Evolutionary conservation across 345 rosid species (phyloP).

Genomic region (Eutrema yunnanense): DNA sequence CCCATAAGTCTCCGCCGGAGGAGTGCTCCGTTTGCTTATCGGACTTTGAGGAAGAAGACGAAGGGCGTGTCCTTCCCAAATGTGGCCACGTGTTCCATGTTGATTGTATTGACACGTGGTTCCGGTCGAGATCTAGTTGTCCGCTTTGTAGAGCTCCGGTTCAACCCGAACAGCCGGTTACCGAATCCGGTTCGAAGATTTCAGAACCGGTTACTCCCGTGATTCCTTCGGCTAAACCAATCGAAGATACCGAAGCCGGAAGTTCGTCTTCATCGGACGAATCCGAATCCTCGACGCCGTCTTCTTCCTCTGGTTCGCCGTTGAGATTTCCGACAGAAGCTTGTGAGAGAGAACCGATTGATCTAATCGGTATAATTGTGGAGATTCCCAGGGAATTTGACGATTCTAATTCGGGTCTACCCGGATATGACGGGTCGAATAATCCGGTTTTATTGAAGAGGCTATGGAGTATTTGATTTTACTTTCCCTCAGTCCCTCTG

Average conservation of each 20-base stretch:
- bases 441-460: constrained; percentile 28
- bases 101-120: constrained; percentile 92
- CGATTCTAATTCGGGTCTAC: constrained; percentile 15
- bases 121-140: constrained; percentile 66
- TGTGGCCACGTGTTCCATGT: constrained; percentile 75
- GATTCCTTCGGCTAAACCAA: constrained; percentile 8
- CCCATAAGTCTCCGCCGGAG: constrained; percentile 11
- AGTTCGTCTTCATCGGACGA: constrained; percentile 29
- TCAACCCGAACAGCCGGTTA: constrained; percentile 12
- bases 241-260: constrained; percentile 25
- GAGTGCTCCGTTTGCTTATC: constrained; percentile 78
- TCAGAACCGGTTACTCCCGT: constrained; percentile 12
- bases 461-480: constrained; percentile 22
- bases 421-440: not conserved
- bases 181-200: not conserved
- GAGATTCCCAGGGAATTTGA: constrained; percentile 33
- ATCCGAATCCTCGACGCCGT: constrained; percentile 21
- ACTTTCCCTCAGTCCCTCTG: not conserved
- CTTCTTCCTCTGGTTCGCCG: constrained; percentile 22
- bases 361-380: constrained; percentile 25
- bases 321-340: constrained; percentile 25
- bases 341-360: constrained; percentile 25
- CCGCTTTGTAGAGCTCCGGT: constrained; percentile 83
- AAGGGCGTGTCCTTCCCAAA: constrained; percentile 59
- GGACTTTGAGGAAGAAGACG: constrained; percentile 64